A percentile compares a stretch with the other conserved stretches of the same genome.
phyloP scores from a whole-genome alignment of 768 basidiomycete species.

The Cystoderma amianthinum region DNA sequence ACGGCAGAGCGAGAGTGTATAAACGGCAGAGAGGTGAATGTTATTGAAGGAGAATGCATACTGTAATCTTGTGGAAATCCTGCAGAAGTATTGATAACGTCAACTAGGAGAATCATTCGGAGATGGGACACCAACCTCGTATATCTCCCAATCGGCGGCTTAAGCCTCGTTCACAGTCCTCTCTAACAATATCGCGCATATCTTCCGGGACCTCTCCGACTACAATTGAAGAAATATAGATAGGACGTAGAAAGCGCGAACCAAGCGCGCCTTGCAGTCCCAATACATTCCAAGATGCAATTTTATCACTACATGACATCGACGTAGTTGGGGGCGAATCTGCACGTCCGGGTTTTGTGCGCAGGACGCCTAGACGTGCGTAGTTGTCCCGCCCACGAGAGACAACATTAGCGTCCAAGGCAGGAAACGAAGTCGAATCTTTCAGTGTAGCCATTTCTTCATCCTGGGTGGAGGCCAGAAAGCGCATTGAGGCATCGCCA shows the following conservation, averaged over 20 bases:
- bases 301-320: slow-evolving; percentile 95
- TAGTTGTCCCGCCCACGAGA: slow-evolving; percentile 83
- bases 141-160: slow-evolving; percentile 42
- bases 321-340: slow-evolving; percentile 78
- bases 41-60: slow-evolving; percentile 42
- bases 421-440: slow-evolving; percentile 29
- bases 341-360: slow-evolving; percentile 91
- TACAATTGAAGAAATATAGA: slow-evolving; percentile 62
- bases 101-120: neutral
- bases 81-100: neutral
- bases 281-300: slow-evolving; percentile 78
- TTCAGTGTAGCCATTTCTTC: slow-evolving; percentile 66
- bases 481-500: slow-evolving; percentile 83
- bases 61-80: slow-evolving; percentile 35
- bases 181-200: slow-evolving; percentile 30
- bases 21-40: slow-evolving; percentile 58
- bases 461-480: slow-evolving; percentile 71
- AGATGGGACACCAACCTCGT: slow-evolving; percentile 22
- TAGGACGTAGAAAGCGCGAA: slow-evolving; percentile 42
- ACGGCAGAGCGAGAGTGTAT: slow-evolving; percentile 41
- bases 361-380: slow-evolving; percentile 62
- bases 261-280: slow-evolving; percentile 84
- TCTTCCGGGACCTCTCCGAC: slow-evolving; percentile 61
- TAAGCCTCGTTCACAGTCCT: slow-evolving; percentile 68
- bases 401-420: slow-evolving; percentile 26